These are phyloP conservation scores for Xylariomycetidae sp. DNA, from an alignment of 2,329 filamentous ascomycete genomes.

Conservation along the genomic window DNA sequence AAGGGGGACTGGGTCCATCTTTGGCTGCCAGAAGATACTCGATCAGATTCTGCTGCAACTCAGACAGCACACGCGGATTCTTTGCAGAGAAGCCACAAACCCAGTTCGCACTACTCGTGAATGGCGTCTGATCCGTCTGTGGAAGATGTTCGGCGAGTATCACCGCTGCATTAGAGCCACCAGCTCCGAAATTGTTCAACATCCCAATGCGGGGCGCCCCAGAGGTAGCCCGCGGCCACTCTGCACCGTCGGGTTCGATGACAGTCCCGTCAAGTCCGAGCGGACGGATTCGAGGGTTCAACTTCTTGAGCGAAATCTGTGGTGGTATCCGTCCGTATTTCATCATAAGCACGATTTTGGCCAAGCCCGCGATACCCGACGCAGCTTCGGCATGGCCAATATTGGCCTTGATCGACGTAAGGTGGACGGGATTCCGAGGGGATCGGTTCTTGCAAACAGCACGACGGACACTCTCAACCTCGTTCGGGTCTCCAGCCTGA, in stretches of 20 bases:
- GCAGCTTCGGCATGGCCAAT: conserved; percentile 12
- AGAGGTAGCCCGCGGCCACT: conserved; percentile 3
- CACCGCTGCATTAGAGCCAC: conserved; percentile 5
- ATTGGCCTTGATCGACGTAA: conserved; percentile 13
- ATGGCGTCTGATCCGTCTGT: too few relatives aligned
- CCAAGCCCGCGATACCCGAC: conserved; percentile 9
- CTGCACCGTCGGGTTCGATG: conserved; percentile 3
- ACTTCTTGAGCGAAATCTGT: conserved; percentile 7
- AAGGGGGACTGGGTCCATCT: too few relatives aligned
- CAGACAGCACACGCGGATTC: too few relatives aligned
- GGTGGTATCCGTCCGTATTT: conserved; percentile 8
- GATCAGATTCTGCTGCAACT: too few relatives aligned
- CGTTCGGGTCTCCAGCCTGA: conserved; percentile 11
- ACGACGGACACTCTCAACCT: conserved; percentile 7
- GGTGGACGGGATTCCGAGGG: conserved; percentile 3
- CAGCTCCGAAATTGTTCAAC: conserved; percentile 5
- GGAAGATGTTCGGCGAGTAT: too few relatives aligned
- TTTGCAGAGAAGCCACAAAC: too few relatives aligned
- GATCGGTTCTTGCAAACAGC: conserved; percentile 4
- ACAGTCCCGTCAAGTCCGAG: conserved; percentile 6
- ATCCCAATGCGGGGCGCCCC: conserved; percentile 5
- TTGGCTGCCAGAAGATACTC: too few relatives aligned
- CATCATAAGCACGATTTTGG: conserved; percentile 11
- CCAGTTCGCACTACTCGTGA: too few relatives aligned
- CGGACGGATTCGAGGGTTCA: conserved; percentile 9